phyloP scores from a whole-genome alignment of 2,329 filamentous ascomycete genomes.

The Endoconidiophora polonica region DNA sequence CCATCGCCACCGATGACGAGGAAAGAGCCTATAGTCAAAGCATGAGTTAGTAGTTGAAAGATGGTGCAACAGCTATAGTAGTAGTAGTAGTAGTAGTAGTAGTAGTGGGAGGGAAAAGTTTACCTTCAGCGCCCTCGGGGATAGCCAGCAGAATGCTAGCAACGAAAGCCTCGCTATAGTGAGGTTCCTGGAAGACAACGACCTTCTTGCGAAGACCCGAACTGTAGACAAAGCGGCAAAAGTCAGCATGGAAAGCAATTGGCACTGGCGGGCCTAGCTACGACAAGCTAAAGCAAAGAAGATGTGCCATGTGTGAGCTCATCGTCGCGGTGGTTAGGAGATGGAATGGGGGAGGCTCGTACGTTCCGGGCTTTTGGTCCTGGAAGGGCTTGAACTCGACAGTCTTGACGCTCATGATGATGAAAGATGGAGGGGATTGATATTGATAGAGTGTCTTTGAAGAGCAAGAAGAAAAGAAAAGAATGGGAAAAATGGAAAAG shows the following conservation, averaged over 20 bases:
- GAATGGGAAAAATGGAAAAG: neutral
- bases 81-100: neutral
- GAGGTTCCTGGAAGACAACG: constrained; percentile 82
- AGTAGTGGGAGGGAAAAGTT: constrained; percentile 13
- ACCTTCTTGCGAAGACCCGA: constrained; percentile 99
- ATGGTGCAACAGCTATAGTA: neutral
- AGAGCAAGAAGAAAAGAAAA: constrained; percentile 6
- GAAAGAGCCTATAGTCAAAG: constrained; percentile 39
- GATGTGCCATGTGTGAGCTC: no score
- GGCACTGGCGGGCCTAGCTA: neutral
- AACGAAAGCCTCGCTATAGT: constrained; percentile 95
- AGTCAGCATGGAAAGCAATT: neutral
- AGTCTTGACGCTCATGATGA: constrained; percentile 54
- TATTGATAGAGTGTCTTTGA: neutral
- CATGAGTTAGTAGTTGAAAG: neutral
- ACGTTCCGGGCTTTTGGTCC: constrained; percentile 99
- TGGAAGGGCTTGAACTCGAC: constrained; percentile 73
- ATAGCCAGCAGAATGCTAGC: constrained; percentile 90
- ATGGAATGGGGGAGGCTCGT: constrained; percentile 31
- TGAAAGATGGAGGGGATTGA: neutral
- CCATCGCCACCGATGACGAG: constrained; percentile 97
- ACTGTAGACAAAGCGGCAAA: constrained; percentile 29
- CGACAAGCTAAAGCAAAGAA: no score
- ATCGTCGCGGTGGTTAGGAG: neutral
- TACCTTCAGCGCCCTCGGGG: constrained; percentile 75